A percentile compares a stretch with the other conserved stretches of the same genome.
Evolutionary conservation across 2,329 filamentous ascomycete genomes (phyloP).

Genomic region (Fusarium gaditjirri): DNA sequence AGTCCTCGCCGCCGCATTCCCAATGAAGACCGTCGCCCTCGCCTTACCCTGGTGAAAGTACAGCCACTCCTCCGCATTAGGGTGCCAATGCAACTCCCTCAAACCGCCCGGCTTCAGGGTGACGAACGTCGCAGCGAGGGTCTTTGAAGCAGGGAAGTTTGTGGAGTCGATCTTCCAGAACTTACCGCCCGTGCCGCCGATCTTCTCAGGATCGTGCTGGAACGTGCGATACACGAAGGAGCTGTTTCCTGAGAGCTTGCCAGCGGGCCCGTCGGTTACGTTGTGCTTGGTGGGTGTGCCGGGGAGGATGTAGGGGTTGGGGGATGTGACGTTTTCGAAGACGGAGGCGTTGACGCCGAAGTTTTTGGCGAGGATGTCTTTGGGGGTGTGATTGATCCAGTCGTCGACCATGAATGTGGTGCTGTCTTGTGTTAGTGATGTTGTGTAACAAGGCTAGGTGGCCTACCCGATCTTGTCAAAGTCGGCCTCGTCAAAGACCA

Average conservation of each 20-base stretch:
- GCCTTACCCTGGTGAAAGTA: slow-evolving; percentile 74
- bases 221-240: slow-evolving; percentile 72
- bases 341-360: slow-evolving; percentile 70
- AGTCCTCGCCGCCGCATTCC: slow-evolving; percentile 68
- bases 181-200: slow-evolving; percentile 70
- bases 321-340: slow-evolving; percentile 66
- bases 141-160: slow-evolving; percentile 74
- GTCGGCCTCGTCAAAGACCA: slow-evolving; percentile 73
- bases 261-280: slow-evolving; percentile 52
- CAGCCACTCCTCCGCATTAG: slow-evolving; percentile 76
- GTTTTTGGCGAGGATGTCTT: slow-evolving; percentile 72
- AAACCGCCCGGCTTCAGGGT: slow-evolving; percentile 71
- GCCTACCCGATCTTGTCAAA: slow-evolving; percentile 70
- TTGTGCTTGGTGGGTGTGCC: slow-evolving; percentile 61
- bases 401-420: slow-evolving; percentile 78
- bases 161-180: slow-evolving; percentile 73
- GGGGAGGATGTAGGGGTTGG: slow-evolving; percentile 71
- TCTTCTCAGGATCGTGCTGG: slow-evolving; percentile 64
- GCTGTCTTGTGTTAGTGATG: slow-evolving; percentile 46
- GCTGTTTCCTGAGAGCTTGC: slow-evolving; percentile 63
- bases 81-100: slow-evolving; percentile 76
- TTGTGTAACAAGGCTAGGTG: accelerated
- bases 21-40: slow-evolving; percentile 73
- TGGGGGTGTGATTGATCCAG: slow-evolving; percentile 75
- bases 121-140: slow-evolving; percentile 72